Base-by-base conservation (phyloP, 2,329 filamentous ascomycete species). In the Nemania serpens region DNA sequence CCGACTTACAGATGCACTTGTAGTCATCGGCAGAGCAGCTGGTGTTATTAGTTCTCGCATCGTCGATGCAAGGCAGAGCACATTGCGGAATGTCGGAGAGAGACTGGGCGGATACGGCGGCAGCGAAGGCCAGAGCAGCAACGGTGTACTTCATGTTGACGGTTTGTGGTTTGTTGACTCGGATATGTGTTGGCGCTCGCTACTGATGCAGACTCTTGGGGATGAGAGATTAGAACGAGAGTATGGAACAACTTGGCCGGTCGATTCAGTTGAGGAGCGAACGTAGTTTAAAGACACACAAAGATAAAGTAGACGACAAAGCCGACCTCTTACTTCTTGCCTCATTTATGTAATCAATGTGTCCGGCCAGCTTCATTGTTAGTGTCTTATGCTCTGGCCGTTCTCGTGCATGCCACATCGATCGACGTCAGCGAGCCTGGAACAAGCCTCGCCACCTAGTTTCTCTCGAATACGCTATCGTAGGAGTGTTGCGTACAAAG, bases 141-240 rank as follows among this genome's bases (percentile, higher is more conserved):
- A 67, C 45, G 41, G 59, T 18, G 65, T 66, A 71, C 65, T 69
- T 71, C 70, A 71, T 71, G 7, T 64, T 71, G 64, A 10, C 43
- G 55, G 53, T 58, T 25, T 46, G 43, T 43, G 17, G 18, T 53
- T 37, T 20, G 41, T 34, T 20, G 42, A 41, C 13, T 55, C 39
- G 49, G 5, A 50, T 39, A 46, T 5, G 33, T 46, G 46, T 52
- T 51, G 25, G 5, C 11, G 36, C 11, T 39, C n/a, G 51, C 2
- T 63, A 29, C 50, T 17, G 55, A 20, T 43, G 56, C 25, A 61
- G 33, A 20, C 13, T 47, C 6, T 33, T 15, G 33, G 20, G 33
- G 62, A 52, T 48, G 43, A 64, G 39, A 29, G 25, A 29, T 4
- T 3, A 29, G n/a, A 29, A 29, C 25, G 25, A 29, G 25, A 29